Evolutionary conservation across 108 stramenopile species (phyloP), one percentile per base, ranked within the genome.

Genomic region (Nitzschia palea): DNA sequence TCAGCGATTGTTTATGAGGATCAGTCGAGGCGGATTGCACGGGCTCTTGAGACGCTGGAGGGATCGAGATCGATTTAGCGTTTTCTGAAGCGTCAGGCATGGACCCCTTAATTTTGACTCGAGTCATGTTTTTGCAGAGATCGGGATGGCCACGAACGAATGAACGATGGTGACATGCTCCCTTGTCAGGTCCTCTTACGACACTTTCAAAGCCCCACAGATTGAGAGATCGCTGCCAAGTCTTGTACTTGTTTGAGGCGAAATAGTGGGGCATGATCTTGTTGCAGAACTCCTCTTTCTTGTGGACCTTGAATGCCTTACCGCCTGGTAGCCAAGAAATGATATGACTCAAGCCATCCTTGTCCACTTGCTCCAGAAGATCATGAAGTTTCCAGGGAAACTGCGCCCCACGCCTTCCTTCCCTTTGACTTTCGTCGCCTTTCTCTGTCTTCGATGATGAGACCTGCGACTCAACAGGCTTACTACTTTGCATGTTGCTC

Each of bases 301-400:
- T 80, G 33, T 82, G 69, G 8, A 88, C 83, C 62, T 79, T 84
- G 70, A 88, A 88, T 14, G 79, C 77, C 10, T 78, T 80, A n/a
- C 84, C 82, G 23, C 68, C 71, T 10, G 81, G 71, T 3, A 84
- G 74, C 87, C 87, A 88, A 3, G 81, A 74, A 2, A 87, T 44
- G 0, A 87, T 77, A 27, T 80, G 67, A 12, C 61, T 35, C 0
- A 73, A 5, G 23, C 74, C 67, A 44, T 62, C 67, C 2, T 56
- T 51, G 43, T 78, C 69, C 1, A 60, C 58, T 40, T 78, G 62
- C 14, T 76, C 67, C 10, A 87, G 80, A 17, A 85, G 62, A 17
- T 74, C 43, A 62, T 84, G 79, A 0, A 87, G 81, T 70, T 82
- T 71, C 66, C 61, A 67, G 10, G 77, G 77, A 44, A 78, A 78